Base-by-base conservation (phyloP, 208 protist genomes). In the Acanthamoeba divionensis region DNA sequence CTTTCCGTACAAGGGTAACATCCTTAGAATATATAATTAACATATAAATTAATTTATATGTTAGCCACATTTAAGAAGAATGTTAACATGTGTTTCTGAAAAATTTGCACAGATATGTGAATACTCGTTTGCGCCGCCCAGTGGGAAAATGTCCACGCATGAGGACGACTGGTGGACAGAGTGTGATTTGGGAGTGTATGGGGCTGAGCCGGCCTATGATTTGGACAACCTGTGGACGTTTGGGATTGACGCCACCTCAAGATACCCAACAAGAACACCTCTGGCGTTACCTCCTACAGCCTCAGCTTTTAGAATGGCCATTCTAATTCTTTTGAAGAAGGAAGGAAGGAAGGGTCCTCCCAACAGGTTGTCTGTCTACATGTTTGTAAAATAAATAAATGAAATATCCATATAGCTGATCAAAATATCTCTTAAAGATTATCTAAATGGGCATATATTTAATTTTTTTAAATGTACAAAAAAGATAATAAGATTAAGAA, bases 201-300 rank as follows among this genome's bases (percentile, higher is more conserved):
- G 71, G 7, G 71, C 33, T 5, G 71, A 82, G 71, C 71, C 26
- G 45, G 71, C 71, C 24, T 57, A 82, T 33, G 71, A 57, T 29
- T 50, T 82, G 36, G 71, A 82, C 21, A 82, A 82, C 47, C 45
- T 82, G 45, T 82, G 71, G 71, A 60, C 71, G 10, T 24, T 82
- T 7, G 71, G 71, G 2, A 82, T 82, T 29, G 71, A 82, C 71
- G 71, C 44, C 71, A 82, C 47, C 71, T 82, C 45, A n/a, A 82
- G 26, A 6, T 82, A 9, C 44, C 71, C 71, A 52, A 82, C 47
- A 82, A 82, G 71, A 31, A 82, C 45, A 36, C 0, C 9, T 57
- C 44, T 8, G 71, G 71, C 3, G 36, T 82, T 6, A 75, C 52
- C 21, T 57, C n/a, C n/a, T n/a, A n/a, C n/a, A n/a, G n/a, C n/a